Conservation (phyloP, 441 rosid species). For the Corymbia calophylla region DNA sequence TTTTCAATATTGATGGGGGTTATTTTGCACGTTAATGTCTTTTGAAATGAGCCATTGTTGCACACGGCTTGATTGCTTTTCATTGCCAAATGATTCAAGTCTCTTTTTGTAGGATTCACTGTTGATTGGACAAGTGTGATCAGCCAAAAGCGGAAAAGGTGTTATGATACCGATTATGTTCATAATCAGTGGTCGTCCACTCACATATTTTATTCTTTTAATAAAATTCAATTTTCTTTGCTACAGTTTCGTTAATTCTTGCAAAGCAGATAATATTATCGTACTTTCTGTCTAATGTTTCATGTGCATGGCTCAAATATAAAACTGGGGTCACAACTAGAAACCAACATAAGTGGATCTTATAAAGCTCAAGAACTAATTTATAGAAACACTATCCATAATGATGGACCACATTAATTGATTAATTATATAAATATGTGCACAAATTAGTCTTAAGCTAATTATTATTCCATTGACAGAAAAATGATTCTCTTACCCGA, state of each 20-base stretch:
- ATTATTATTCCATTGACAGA: not conserved
- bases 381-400: not conserved
- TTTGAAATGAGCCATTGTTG: not conserved
- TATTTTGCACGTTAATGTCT: not conserved
- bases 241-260: not conserved
- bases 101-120: not conserved
- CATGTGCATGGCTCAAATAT: not conserved
- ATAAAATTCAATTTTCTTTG: not conserved
- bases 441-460: not conserved
- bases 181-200: not conserved
- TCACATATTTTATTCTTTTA: not conserved
- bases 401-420: not conserved
- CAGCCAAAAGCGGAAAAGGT: not conserved
- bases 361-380: not conserved
- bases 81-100: not conserved
- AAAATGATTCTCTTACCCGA: constrained; percentile 1
- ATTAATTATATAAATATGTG: not conserved
- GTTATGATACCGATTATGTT: not conserved
- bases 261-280: not conserved
- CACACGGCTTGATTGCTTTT: not conserved
- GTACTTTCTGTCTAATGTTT: not conserved
- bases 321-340: not conserved
- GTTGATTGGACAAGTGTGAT: not conserved
- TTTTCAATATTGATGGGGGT: not conserved
- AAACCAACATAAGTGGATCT: not conserved